These are phyloP conservation scores for Sequoia sempervirens DNA, from an alignment of 75 land plant genomes.

Conservation along the genomic window DNA sequence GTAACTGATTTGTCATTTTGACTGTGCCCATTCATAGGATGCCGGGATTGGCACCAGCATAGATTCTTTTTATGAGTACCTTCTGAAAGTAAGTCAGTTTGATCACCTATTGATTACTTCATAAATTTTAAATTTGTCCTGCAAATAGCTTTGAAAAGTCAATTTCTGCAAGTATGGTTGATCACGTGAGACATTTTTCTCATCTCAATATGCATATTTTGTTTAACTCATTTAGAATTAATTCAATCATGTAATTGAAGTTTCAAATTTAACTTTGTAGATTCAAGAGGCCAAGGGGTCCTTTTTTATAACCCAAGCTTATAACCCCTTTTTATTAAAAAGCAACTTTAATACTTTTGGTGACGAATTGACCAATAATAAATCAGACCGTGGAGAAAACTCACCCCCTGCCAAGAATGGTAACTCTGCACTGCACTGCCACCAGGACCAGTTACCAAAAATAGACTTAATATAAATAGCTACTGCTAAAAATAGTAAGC, in stretches of 20 bases:
- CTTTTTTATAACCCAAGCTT: too few relatives aligned
- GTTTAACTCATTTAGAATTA: neutral
- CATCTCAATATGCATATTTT: neutral
- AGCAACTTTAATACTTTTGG: too few relatives aligned
- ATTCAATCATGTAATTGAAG: neutral
- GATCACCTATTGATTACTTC: neutral
- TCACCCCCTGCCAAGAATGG: too few relatives aligned
- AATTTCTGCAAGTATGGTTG: neutral
- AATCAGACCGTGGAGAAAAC: too few relatives aligned
- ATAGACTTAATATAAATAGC: too few relatives aligned
- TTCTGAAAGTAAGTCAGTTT: conserved; percentile 63
- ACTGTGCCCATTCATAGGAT: conserved; percentile 52
- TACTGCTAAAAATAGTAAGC: too few relatives aligned
- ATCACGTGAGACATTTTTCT: neutral
- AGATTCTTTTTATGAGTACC: conserved; percentile 99
- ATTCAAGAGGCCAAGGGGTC: neutral
- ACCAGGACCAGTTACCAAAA: too few relatives aligned
- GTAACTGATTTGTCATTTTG: neutral
- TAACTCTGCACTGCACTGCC: too few relatives aligned
- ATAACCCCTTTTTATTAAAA: too few relatives aligned
- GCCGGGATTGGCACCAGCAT: conserved; percentile 99
- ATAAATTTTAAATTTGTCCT: neutral
- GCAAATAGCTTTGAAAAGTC: neutral
- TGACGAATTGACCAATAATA: too few relatives aligned
- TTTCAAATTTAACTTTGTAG: neutral